Percentiles rank a stretch among this genome's conserved stretches.
Evolutionary conservation across 192 early-diverging fungal species (phyloP).

Genomic region (Coemansia sp.): DNA sequence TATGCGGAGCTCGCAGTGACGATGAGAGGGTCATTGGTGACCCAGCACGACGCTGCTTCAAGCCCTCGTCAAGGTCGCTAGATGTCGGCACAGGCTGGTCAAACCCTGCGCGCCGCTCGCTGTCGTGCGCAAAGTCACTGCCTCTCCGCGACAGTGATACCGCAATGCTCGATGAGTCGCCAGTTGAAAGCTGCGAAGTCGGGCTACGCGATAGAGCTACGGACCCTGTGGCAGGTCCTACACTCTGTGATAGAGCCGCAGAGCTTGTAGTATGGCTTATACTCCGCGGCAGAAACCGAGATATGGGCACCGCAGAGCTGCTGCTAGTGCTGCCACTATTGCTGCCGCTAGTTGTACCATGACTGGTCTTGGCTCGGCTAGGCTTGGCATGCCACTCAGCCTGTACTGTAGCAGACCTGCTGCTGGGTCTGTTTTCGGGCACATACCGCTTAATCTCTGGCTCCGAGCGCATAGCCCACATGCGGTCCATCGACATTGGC

Average conservation of each 20-base stretch:
- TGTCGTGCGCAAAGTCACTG: constrained; percentile 12
- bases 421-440: constrained; percentile 2
- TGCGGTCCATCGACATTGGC: constrained; percentile 8
- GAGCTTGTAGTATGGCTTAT: neutral
- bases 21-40: constrained; percentile 25
- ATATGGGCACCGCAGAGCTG: constrained; percentile 24
- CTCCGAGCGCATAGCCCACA: constrained; percentile 43
- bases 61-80: constrained; percentile 20
- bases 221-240: neutral
- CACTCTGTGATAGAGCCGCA: constrained; percentile 17
- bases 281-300: constrained; percentile 18
- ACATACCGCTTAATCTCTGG: constrained; percentile 23
- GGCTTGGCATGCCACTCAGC: neutral
- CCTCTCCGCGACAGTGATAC: neutral
- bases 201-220: neutral
- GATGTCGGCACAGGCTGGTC: constrained; percentile 25
- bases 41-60: constrained; percentile 31
- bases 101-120: constrained; percentile 24
- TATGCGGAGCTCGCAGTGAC: constrained; percentile 16
- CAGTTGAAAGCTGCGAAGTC: neutral
- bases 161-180: neutral
- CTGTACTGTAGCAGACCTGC: neutral
- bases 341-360: neutral
- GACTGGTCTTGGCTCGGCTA: neutral
- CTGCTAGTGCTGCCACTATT: constrained; percentile 2